Evolutionary conservation across 2,329 filamentous ascomycete species (phyloP).

Genomic region (Trematosphaeria pertusa): DNA sequence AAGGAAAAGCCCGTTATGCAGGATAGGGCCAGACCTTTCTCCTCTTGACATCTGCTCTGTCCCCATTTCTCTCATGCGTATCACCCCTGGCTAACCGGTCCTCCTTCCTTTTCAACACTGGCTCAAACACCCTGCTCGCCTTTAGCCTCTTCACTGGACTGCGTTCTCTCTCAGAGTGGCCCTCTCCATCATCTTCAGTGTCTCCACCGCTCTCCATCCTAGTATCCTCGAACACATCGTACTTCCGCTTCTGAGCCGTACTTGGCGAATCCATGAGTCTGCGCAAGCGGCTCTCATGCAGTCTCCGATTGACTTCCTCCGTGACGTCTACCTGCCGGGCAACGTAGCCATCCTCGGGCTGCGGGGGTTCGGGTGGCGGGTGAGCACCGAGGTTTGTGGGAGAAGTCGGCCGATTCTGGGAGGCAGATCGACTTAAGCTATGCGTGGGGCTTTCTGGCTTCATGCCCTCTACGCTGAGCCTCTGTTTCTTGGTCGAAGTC

Average conservation of each 20-base stretch:
- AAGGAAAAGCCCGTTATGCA: too few species aligned
- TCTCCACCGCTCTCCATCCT: conserved; percentile 24
- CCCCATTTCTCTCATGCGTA: not conserved
- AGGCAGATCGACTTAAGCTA: not conserved
- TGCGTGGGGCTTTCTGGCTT: conserved; percentile 13
- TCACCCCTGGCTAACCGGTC: conserved; percentile 4
- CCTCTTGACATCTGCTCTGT: conserved; percentile 5
- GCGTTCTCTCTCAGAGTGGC: conserved; percentile 21
- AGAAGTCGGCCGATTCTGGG: conserved; percentile 2
- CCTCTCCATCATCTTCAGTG: conserved; percentile 20
- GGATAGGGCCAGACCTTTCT: conserved; percentile 5
- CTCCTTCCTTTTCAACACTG: conserved; percentile 28
- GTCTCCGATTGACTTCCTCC: conserved; percentile 40
- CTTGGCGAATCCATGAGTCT: conserved; percentile 41
- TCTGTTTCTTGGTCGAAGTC: conserved; percentile 32
- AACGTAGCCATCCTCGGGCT: conserved; percentile 23
- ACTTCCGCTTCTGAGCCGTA: conserved; percentile 45
- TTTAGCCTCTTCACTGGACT: conserved; percentile 35
- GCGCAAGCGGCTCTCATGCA: conserved; percentile 38
- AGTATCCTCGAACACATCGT: conserved; percentile 30
- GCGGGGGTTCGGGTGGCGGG: conserved; percentile 20
- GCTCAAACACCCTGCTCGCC: conserved; percentile 33
- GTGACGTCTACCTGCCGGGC: conserved; percentile 40
- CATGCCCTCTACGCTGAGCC: conserved; percentile 35
- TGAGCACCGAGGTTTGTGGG: conserved; percentile 15